phyloP scores from a whole-genome alignment of 2,329 filamentous ascomycete genomes.

The Beauveria pseudobassiana region DNA sequence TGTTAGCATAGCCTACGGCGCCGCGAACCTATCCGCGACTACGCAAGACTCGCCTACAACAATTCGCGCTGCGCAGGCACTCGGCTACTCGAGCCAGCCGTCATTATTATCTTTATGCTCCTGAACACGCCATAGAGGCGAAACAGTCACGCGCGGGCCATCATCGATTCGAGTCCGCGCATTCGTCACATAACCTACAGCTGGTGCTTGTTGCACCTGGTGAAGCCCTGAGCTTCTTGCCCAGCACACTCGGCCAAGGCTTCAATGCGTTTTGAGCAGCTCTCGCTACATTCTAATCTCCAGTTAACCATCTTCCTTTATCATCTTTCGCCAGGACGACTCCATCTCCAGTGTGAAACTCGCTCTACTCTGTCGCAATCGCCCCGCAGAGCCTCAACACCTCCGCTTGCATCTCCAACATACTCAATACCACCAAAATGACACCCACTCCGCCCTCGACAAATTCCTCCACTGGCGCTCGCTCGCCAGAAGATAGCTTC shows the following conservation, averaged over 20 bases:
- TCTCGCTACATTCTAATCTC: background rate
- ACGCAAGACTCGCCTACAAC: background rate
- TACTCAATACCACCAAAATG: slow-evolving; percentile 37
- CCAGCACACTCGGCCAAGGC: background rate
- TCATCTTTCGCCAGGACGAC: background rate
- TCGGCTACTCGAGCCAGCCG: background rate
- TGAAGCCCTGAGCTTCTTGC: background rate
- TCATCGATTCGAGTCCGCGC: background rate
- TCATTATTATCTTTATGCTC: background rate
- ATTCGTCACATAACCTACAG: background rate
- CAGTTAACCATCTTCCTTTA: background rate
- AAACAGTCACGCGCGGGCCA: background rate
- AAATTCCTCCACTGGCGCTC: slow-evolving; percentile 64
- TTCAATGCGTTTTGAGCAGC: background rate
- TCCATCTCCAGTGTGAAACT: background rate
- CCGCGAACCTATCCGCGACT: background rate
- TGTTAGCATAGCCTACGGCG: background rate
- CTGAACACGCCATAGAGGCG: background rate
- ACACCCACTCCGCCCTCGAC: slow-evolving; percentile 72
- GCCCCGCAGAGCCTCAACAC: background rate
- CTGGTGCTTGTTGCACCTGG: background rate
- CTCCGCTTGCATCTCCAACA: background rate
- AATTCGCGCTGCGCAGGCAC: background rate
- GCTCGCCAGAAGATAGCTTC: slow-evolving; percentile 80
- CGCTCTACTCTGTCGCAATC: background rate